Conservation (phyloP, 2,329 filamentous ascomycete genomes). For the Thermothelomyces thermophilus region DNA sequence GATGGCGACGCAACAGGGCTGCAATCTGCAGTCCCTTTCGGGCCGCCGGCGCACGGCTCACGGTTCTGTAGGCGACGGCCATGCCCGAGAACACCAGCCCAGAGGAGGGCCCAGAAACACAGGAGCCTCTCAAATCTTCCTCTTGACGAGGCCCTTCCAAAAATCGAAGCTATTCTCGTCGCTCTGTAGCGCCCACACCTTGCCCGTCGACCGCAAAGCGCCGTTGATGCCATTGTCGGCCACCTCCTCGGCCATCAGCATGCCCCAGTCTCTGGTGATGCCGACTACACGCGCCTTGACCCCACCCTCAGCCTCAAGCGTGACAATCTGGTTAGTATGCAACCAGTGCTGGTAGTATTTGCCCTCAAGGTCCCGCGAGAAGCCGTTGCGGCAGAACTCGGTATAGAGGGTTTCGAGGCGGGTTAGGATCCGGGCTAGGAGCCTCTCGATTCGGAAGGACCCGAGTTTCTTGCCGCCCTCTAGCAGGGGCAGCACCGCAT, state of each 20-base stretch:
- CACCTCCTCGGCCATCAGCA: constrained; percentile 79
- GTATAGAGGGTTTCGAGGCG: constrained; percentile 71
- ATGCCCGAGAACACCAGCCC: no score
- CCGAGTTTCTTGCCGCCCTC: constrained; percentile 32
- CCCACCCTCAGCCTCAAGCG: constrained; percentile 73
- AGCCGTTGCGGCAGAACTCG: constrained; percentile 68
- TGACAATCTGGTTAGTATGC: constrained; percentile 66
- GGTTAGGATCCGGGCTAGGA: constrained; percentile 75
- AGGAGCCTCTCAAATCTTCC: constrained; percentile 66
- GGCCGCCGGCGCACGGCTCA: not conserved
- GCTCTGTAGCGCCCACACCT: constrained; percentile 78
- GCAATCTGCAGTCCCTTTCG: not conserved
- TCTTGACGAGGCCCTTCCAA: constrained; percentile 77
- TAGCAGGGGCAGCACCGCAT: constrained; percentile 56
- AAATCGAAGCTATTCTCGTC: constrained; percentile 99
- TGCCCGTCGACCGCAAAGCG: constrained; percentile 57
- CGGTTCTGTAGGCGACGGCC: not conserved
- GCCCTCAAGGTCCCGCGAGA: constrained; percentile 63
- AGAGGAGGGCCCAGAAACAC: no score
- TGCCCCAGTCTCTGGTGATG: constrained; percentile 85
- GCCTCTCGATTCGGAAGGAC: constrained; percentile 66
- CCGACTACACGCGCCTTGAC: constrained; percentile 71
- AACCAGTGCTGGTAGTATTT: constrained; percentile 81
- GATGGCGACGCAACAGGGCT: not conserved
- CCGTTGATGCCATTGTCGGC: constrained; percentile 53